Evolutionary conservation across 2,329 filamentous ascomycete species (phyloP).

Genomic region (Penicillium sp.): DNA sequence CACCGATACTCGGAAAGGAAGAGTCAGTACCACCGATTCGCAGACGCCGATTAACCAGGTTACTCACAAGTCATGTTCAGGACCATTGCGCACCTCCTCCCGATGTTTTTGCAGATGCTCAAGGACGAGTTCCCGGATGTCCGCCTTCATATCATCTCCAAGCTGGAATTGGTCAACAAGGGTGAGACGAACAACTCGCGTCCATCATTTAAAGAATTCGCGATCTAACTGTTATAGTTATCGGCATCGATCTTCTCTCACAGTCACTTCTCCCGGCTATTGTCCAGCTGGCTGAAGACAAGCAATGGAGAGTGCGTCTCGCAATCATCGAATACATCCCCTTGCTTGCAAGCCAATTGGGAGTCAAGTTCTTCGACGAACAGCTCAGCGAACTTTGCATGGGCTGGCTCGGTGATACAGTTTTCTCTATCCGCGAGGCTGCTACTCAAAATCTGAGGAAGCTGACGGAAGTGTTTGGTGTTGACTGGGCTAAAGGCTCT

Average conservation of each 20-base stretch:
- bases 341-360: slow-evolving; percentile 85
- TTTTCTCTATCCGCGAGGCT: slow-evolving; percentile 96
- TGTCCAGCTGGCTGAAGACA: slow-evolving; percentile 93
- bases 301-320: slow-evolving; percentile 95
- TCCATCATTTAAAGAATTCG: no score
- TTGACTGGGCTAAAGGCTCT: slow-evolving; percentile 91
- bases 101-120: slow-evolving; percentile 98
- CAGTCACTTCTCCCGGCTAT: slow-evolving; percentile 95
- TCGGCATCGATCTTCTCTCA: slow-evolving; percentile 92
- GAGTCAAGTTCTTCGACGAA: slow-evolving; percentile 96
- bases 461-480: slow-evolving; percentile 94
- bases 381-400: slow-evolving; percentile 92
- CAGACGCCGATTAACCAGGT: no score
- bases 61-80: no score
- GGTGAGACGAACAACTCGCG: no score
- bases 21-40: slow-evolving; percentile 69
- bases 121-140: slow-evolving; percentile 99
- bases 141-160: slow-evolving; percentile 98
- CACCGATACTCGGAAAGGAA: slow-evolving; percentile 93
- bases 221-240: slow-evolving; percentile 54
- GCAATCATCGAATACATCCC: slow-evolving; percentile 99
- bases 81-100: slow-evolving; percentile 89
- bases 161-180: slow-evolving; percentile 95
- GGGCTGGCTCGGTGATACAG: slow-evolving; percentile 95
- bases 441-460: slow-evolving; percentile 97